Evolutionary conservation across 768 basidiomycete species (phyloP).

Genomic region (Pleurotus citrinopileatus): DNA sequence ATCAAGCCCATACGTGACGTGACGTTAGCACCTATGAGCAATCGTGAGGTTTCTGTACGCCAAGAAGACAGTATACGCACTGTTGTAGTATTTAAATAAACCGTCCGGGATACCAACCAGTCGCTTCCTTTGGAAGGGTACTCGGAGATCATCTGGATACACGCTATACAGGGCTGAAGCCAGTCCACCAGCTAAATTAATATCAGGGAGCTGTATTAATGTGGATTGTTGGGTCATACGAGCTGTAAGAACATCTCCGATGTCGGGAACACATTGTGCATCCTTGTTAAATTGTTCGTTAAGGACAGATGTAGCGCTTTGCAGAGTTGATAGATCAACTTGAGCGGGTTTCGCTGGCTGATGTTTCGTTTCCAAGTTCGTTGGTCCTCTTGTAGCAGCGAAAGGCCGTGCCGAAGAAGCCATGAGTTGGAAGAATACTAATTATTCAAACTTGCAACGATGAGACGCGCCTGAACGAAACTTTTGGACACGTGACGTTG

Average conservation of each 20-base stretch:
- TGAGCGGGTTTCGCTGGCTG: slow-evolving; percentile 28
- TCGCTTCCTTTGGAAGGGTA: slow-evolving; percentile 77
- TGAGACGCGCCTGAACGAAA: neutral
- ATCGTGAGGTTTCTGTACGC: slow-evolving; percentile 11
- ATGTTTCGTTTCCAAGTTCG: neutral
- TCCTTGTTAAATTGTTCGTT: slow-evolving; percentile 73
- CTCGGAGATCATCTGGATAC: slow-evolving; percentile 73
- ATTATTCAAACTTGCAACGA: neutral
- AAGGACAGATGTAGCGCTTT: slow-evolving; percentile 64
- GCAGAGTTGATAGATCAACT: slow-evolving; percentile 61
- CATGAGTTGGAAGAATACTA: slow-evolving; percentile 2
- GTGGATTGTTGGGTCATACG: slow-evolving; percentile 44
- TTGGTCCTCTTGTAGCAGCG: neutral
- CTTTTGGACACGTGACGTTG: neutral
- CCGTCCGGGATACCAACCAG: slow-evolving; percentile 77
- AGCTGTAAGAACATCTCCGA: slow-evolving; percentile 63
- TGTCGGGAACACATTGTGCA: slow-evolving; percentile 69
- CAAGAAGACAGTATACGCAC: slow-evolving; percentile 36
- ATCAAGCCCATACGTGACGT: slow-evolving; percentile 88
- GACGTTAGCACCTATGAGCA: slow-evolving; percentile 53
- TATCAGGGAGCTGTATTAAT: neutral
- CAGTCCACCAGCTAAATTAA: slow-evolving; percentile 51
- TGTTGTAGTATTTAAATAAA: slow-evolving; percentile 75
- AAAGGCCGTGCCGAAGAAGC: slow-evolving; percentile 9
- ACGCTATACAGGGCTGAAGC: slow-evolving; percentile 79